A percentile compares a stretch with the other conserved stretches of the same genome.
Conservation (phyloP, 768 basidiomycete genomes). For the Rhodotorula sphaerocarpa region DNA sequence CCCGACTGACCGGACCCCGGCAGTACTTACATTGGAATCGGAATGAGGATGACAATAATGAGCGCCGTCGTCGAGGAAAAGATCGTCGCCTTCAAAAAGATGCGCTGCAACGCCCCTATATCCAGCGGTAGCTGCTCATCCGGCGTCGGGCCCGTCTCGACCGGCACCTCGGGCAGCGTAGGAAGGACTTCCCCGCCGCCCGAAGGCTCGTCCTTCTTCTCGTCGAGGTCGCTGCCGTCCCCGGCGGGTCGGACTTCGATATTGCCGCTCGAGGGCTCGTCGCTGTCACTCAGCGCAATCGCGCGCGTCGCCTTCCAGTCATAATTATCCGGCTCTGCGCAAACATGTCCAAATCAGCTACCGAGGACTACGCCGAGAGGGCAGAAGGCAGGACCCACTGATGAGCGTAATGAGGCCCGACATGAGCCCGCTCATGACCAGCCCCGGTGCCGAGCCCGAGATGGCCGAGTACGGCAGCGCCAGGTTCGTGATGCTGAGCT, state of each 20-base stretch:
- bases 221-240: constrained; percentile 32
- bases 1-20: neutral
- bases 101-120: constrained; percentile 12
- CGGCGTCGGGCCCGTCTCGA: neutral
- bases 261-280: constrained; percentile 25
- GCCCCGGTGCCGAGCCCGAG: constrained; percentile 51
- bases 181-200: neutral
- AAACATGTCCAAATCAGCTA: constrained; percentile 43
- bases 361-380: too few relatives aligned
- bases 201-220: constrained; percentile 17
- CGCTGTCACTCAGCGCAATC: constrained; percentile 50
- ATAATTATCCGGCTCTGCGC: constrained; percentile 58
- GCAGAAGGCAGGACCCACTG: too few relatives aligned
- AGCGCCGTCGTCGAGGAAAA: constrained; percentile 32
- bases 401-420: constrained; percentile 15
- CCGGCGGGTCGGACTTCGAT: constrained; percentile 4
- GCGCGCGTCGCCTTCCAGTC: constrained; percentile 72
- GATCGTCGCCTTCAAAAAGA: constrained; percentile 12
- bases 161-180: neutral
- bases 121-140: neutral
- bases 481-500: constrained; percentile 23
- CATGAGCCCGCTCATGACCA: constrained; percentile 14
- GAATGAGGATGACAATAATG: constrained; percentile 30
- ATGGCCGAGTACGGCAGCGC: constrained; percentile 46
- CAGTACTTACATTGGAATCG: neutral